Evolutionary conservation across 257 asterid species (phyloP).

Genomic region (Scutellaria galericulata): DNA sequence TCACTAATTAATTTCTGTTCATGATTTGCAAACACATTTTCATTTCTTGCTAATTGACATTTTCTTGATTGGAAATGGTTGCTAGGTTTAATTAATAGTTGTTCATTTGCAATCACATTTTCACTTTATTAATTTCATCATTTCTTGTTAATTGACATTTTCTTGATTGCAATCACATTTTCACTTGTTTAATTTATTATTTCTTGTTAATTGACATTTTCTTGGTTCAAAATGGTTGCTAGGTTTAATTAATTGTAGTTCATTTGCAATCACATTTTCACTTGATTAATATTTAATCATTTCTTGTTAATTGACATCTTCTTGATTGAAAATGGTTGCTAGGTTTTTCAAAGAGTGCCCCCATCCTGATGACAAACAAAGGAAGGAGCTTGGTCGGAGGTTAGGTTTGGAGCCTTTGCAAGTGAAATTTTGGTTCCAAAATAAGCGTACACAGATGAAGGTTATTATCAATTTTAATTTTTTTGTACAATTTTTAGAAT

Average conservation of each 20-base stretch:
- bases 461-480: slow-evolving; percentile 22
- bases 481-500: neutral
- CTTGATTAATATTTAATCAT: too few species aligned
- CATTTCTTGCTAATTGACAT: too few species aligned
- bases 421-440: slow-evolving; percentile 94
- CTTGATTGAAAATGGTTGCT: too few species aligned
- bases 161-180: slow-evolving; percentile 7
- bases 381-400: slow-evolving; percentile 87
- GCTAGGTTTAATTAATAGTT: slow-evolving; percentile 34
- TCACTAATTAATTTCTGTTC: too few species aligned
- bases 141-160: too few species aligned
- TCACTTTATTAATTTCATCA: too few species aligned
- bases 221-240: too few species aligned
- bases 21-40: slow-evolving; percentile 6
- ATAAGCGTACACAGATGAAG: slow-evolving; percentile 93
- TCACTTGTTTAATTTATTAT: too few species aligned
- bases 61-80: too few species aligned
- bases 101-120: slow-evolving; percentile 7
- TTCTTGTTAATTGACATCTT: too few species aligned
- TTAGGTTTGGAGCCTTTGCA: slow-evolving; percentile 80
- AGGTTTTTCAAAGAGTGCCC: slow-evolving; percentile 88
- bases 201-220: too few species aligned
- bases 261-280: slow-evolving; percentile 7
- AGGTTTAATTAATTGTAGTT: slow-evolving; percentile 33
- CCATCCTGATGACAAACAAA: slow-evolving; percentile 93